Evolutionary conservation across 306 rosid species (phyloP), one percentile per base, ranked within the genome.

Genomic region (Rosa multiflora): DNA sequence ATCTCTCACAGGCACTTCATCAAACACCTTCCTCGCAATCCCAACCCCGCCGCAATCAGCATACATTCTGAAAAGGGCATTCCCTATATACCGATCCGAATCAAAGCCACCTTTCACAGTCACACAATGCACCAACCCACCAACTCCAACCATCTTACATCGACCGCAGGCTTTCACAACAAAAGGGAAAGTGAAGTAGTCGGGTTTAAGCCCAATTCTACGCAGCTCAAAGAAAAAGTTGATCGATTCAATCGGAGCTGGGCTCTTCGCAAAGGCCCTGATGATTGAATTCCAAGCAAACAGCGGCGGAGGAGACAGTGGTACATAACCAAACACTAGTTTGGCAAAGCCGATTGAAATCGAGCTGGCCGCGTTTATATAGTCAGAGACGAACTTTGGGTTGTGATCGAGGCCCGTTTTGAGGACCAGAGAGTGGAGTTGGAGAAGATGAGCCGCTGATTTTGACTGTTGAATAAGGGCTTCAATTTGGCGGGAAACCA

Each of bases 111-210:
- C 77, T 85, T 88, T 88, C 23, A 85, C 1, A 42, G 72, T 43
- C 81, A 85, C 9, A 46, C 86, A 87, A 72, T 90, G 94, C 35
- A 88, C 37, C 3, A 68, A 42, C 66, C 83, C 86, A 59, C 89
- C 91, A 8, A 51, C 67, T 29, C 77, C 29, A 20, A 81, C 5
- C 59, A 78, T 61, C 29, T 78, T 80, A 64, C 81, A 56, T 48
- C 63, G 82, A 42, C 86, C 91, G 2, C 89, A 87, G 1, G 91
- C 91, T n/a, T 78, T 88, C 77, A 88, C 76, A 56, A 81, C 77
- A 43, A 81, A 87, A 63, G 95, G 92, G 83, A 73, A 90, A 0
- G 92, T 88, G 74, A 88, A 90, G 78, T 84, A 81, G 70, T 90
- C 81, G 0, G 87, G 83, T 69, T 67, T 42, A 73, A 90, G 78